Evolutionary conservation across 345 rosid genomes (phyloP), one percentile per base, ranked within the genome.

Genomic region (Populus pruinosa): DNA sequence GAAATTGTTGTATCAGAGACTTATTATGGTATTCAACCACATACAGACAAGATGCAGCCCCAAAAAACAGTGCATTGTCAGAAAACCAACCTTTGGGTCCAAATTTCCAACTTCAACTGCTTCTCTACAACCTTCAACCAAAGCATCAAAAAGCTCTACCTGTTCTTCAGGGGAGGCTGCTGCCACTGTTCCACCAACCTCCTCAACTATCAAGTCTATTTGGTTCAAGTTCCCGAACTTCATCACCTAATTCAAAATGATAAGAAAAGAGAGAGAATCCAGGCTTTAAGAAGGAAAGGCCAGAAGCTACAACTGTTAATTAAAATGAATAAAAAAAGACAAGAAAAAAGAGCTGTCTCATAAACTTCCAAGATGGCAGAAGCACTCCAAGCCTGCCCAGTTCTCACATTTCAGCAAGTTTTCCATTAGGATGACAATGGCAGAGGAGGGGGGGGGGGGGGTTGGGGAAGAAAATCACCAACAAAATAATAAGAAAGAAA

Each of bases 171-270:
- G 90, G 77, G 96, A 88, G 82, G 97, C 97, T 67, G 90, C 84
- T 78, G 83, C 91, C 81, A 94, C 77, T 72, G 89, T 83, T 83
- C 99, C 99, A 74, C 98, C 96, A 76, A 94, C 97, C 72, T 94
- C 99, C 43, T 80, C 87, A 70, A 82, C 97, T 77, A 96, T 91
- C 68, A 75, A 83, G 59, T 84, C 75, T 74, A 92, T 90, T 83
- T 96, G 99, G 77, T 83, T 88, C 61, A 85, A 91, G 83, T 90
- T 92, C 74, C 97, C 99, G 82, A 90, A 96, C 84, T 94, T 96
- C 92, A 91, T 88, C 70, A 96, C 96, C 99, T 96, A 75, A 76
- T 63, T 75, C 21, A 25, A 55, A 8, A 21, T 44, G 31, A 56
- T 65, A 72, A 82, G 38, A n/a, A 64, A 74, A 73, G 67, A 59